These are phyloP conservation scores for Candida sphagnicola DNA, from an alignment of 805 yeast genomes.

Conservation along the genomic window DNA sequence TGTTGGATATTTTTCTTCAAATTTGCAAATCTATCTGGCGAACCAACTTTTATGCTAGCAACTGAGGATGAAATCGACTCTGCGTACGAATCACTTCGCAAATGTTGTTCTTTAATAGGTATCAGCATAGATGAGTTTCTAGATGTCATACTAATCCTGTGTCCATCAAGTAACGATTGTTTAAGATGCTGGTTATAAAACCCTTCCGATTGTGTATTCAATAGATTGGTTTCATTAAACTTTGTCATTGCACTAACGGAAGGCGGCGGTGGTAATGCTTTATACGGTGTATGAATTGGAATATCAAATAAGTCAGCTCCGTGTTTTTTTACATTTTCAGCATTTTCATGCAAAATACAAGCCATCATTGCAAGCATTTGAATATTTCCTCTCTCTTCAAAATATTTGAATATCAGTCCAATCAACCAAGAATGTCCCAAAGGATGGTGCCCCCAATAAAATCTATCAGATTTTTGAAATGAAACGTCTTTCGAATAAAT, in stretches of 20 bases:
- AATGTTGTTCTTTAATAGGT: conserved; percentile 5
- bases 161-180: background rate
- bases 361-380: conserved; percentile 91
- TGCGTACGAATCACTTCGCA: conserved; percentile 6
- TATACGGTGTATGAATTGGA: conserved; percentile 48
- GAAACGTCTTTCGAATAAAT: background rate
- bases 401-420: conserved; percentile 56
- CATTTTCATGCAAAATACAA: conserved; percentile 58
- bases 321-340: conserved; percentile 14
- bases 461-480: conserved; percentile 13
- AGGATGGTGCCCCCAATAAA: conserved; percentile 80
- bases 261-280: conserved; percentile 28
- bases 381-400: conserved; percentile 59
- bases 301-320: conserved; percentile 22
- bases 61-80: conserved; percentile 9
- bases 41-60: conserved; percentile 4
- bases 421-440: conserved; percentile 69
- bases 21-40: conserved; percentile 9
- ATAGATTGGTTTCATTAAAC: conserved; percentile 6
- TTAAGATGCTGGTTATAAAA: background rate
- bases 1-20: conserved; percentile 7
- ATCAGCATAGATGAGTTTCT: conserved; percentile 9
- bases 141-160: background rate
- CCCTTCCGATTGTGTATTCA: background rate
- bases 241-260: conserved; percentile 13